Evolutionary conservation across 345 rosid species (phyloP).

Genomic region (Gossypioides kirkii): DNA sequence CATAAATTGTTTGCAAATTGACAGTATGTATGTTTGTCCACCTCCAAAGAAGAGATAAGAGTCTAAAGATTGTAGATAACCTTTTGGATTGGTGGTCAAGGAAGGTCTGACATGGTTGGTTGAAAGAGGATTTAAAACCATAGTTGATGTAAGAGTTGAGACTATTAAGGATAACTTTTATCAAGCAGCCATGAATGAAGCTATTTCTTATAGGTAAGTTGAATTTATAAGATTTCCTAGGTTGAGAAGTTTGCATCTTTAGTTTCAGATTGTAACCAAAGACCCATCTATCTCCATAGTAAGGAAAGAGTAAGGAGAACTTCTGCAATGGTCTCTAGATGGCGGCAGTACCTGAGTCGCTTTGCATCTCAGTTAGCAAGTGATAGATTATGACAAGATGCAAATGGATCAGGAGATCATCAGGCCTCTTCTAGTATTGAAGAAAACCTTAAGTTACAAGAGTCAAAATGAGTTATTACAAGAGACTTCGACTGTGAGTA

Average conservation of each 20-base stretch:
- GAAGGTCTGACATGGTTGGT: too few species aligned
- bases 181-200: too few species aligned
- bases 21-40: constrained; percentile 58
- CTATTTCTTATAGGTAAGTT: constrained; percentile 61
- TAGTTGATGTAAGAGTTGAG: too few species aligned
- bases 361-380: constrained; percentile 22
- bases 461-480: constrained; percentile 22
- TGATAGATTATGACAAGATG: constrained; percentile 18
- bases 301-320: constrained; percentile 91
- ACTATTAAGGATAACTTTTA: too few species aligned
- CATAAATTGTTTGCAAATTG: constrained; percentile 77
- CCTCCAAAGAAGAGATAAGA: constrained; percentile 45
- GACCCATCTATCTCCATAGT: constrained; percentile 83
- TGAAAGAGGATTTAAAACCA: too few species aligned
- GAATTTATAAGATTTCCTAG: constrained; percentile 76
- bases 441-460: constrained; percentile 30
- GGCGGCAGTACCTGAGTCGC: constrained; percentile 87
- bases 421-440: constrained; percentile 20
- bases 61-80: constrained; percentile 51
- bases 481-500: constrained; percentile 27
- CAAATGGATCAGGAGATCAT: constrained; percentile 19
- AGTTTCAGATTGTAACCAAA: constrained; percentile 64
- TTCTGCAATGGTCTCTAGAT: constrained; percentile 85
- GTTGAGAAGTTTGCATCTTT: constrained; percentile 85
- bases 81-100: constrained; percentile 92